These are phyloP conservation scores for Limtongia smithiae DNA, from an alignment of 805 yeast species.

Conservation along the genomic window DNA sequence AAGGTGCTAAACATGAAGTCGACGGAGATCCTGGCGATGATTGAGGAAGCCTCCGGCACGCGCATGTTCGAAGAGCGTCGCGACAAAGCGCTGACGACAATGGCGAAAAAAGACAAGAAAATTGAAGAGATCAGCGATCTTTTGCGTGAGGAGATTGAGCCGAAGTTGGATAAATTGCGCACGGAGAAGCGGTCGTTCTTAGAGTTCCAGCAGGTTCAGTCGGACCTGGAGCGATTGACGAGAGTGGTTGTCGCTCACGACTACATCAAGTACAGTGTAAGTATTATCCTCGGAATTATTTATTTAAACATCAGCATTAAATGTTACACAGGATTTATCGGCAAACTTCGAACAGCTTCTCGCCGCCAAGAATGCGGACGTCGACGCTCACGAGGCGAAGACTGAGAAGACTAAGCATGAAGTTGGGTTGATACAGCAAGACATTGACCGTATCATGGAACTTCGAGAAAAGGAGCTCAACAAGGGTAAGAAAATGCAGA, in stretches of 20 bases:
- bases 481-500: conserved; percentile 58
- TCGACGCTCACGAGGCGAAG: conserved; percentile 5
- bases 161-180: conserved; percentile 76
- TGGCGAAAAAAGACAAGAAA: conserved; percentile 85
- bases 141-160: conserved; percentile 84
- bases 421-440: conserved; percentile 55
- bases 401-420: conserved; percentile 40
- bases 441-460: conserved; percentile 51
- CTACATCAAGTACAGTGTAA: conserved; percentile 45
- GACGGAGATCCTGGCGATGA: conserved; percentile 77
- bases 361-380: conserved; percentile 8
- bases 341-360: conserved; percentile 11
- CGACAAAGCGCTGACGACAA: conserved; percentile 85
- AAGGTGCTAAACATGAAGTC: conserved; percentile 97
- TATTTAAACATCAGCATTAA: too few species aligned
- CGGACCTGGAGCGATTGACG: conserved; percentile 71
- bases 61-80: conserved; percentile 91
- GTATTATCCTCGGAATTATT: too few species aligned
- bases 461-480: conserved; percentile 56
- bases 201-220: conserved; percentile 81
- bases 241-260: conserved; percentile 77
- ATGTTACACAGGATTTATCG: conserved; percentile 10
- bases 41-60: conserved; percentile 98
- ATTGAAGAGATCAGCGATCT: conserved; percentile 70
- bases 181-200: conserved; percentile 76